A percentile compares a stretch with the other conserved stretches of the same genome.
These are phyloP conservation scores for Ceratocystis cubensis DNA, from an alignment of 2,329 filamentous ascomycete species.

Conservation along the genomic window DNA sequence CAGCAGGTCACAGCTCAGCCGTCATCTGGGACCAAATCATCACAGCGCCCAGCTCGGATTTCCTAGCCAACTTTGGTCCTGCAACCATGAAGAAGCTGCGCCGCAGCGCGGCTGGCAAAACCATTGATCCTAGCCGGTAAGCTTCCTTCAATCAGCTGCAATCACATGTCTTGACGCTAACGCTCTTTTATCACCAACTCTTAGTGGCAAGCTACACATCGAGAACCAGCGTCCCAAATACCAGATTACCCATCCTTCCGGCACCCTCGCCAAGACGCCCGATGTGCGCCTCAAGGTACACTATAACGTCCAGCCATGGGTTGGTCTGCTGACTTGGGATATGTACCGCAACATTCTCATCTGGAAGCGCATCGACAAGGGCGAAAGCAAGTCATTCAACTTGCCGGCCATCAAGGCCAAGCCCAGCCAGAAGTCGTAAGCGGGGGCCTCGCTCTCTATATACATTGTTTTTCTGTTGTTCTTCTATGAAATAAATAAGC, in stretches of 20 bases:
- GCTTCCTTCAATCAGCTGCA: constrained; percentile 20
- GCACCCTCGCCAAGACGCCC: constrained; percentile 58
- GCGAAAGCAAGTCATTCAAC: constrained; percentile 50
- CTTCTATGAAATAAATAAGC: neutral
- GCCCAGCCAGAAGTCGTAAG: constrained; percentile 20
- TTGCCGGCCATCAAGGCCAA: constrained; percentile 56
- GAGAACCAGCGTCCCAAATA: constrained; percentile 89
- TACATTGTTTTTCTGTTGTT: neutral
- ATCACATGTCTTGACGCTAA: neutral
- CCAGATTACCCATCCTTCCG: constrained; percentile 82
- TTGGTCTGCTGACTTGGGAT: constrained; percentile 78
- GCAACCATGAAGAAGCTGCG: constrained; percentile 49
- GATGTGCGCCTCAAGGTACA: constrained; percentile 71
- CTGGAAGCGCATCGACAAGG: constrained; percentile 55
- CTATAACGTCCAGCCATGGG: constrained; percentile 98
- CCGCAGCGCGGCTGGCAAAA: constrained; percentile 47
- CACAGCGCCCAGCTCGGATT: constrained; percentile 54
- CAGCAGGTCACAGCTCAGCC: constrained; percentile 41
- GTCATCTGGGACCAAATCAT: constrained; percentile 97
- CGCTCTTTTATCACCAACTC: neutral
- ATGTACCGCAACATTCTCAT: constrained; percentile 40
- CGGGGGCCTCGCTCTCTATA: neutral
- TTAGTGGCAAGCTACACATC: constrained; percentile 59
- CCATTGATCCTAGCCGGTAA: constrained; percentile 45
- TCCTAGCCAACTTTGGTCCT: constrained; percentile 48